Evolutionary conservation across 352 stramenopile species (phyloP), one percentile per base, ranked within the genome.

Genomic region (Globisporangium viniferum): DNA sequence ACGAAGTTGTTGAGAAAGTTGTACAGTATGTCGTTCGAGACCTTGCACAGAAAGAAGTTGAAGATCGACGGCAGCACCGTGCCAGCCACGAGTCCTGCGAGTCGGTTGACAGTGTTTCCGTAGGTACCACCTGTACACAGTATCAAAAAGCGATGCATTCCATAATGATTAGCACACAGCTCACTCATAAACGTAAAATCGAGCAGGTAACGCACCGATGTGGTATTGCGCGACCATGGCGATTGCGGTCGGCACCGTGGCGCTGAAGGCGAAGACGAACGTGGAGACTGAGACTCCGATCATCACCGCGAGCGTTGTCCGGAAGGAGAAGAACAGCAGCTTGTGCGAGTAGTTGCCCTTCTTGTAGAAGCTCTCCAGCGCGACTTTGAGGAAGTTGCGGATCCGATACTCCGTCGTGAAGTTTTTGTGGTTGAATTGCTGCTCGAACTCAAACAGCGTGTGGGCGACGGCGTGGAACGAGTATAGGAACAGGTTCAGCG

Each of bases 401-500:
- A 90, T 68, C 4, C 86, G 86, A 41, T 88, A 79, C 5, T 69
- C 68, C 14, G 75, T 65, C 4, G 73, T 81, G 48, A 90, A 90
- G 35, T 90, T 91, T 62, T 92, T 94, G 29, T 77, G 53, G 60
- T 94, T 93, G 62, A 90, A 90, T 31, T 78, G 68, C 9, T 72
- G 71, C 63, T 91, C 78, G 41, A 94, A 94, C 62, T 89, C 73
- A 44, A 86, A 69, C 24, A 93, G 56, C 44, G 80, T 90, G 33
- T 83, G 73, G 61, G 81, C 80, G 24, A 92, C 83, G 3, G 85
- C 80, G 63, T 93, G 80, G 67, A 92, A 85, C 29, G 87, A 93
- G 65, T 90, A 94, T 22, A 93, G 76, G 54, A 94, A 94, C 12
- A 94, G 75, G 59, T 92, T 91, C 29, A 94, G 64, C 0, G 84